Percentiles rank a stretch among this genome's conserved stretches.
phyloP scores from a whole-genome alignment of 2,329 filamentous ascomycete genomes.

The Pyrenophora seminiperda region DNA sequence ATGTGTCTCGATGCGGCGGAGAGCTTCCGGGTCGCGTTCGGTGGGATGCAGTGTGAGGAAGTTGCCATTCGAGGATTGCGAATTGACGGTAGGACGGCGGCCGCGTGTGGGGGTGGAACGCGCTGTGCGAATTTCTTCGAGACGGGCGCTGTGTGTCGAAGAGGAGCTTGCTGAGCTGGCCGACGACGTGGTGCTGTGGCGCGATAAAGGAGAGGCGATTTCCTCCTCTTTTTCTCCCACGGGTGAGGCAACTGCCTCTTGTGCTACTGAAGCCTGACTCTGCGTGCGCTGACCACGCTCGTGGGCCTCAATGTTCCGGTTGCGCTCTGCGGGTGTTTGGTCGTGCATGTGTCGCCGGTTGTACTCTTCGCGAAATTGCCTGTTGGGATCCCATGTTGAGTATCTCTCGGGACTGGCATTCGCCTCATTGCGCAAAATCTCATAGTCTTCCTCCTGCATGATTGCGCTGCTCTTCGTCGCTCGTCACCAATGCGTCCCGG shows the following conservation, averaged over 20 bases:
- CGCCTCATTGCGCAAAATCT: slow-evolving; percentile 36
- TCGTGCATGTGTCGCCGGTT: slow-evolving; percentile 27
- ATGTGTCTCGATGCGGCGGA: slow-evolving; percentile 73
- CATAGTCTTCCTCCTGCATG: slow-evolving; percentile 42
- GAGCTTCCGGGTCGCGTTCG: slow-evolving; percentile 70
- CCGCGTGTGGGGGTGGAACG: slow-evolving; percentile 21
- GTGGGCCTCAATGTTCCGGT: slow-evolving; percentile 9
- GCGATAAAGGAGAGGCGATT: slow-evolving; percentile 29
- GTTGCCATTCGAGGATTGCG: slow-evolving; percentile 26
- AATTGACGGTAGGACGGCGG: slow-evolving; percentile 27
- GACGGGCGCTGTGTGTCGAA: slow-evolving; percentile 22
- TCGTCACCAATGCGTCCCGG: not conserved
- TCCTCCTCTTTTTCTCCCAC: slow-evolving; percentile 22
- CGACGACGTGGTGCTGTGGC: slow-evolving; percentile 30
- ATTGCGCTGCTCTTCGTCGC: slow-evolving; percentile 2
- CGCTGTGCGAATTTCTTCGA: slow-evolving; percentile 40
- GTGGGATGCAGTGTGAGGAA: slow-evolving; percentile 41
- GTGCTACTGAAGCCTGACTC: slow-evolving; percentile 8
- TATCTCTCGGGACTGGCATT: slow-evolving; percentile 35
- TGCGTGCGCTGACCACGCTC: slow-evolving; percentile 11
- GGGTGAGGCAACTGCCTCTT: slow-evolving; percentile 17
- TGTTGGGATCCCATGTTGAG: slow-evolving; percentile 37
- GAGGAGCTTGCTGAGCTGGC: slow-evolving; percentile 23
- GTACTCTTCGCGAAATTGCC: slow-evolving; percentile 35
- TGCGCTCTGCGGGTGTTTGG: slow-evolving; percentile 17